Evolutionary conservation across 257 asterid species (phyloP), one percentile per base, ranked within the genome.

Genomic region (Nicotiana paniculata): DNA sequence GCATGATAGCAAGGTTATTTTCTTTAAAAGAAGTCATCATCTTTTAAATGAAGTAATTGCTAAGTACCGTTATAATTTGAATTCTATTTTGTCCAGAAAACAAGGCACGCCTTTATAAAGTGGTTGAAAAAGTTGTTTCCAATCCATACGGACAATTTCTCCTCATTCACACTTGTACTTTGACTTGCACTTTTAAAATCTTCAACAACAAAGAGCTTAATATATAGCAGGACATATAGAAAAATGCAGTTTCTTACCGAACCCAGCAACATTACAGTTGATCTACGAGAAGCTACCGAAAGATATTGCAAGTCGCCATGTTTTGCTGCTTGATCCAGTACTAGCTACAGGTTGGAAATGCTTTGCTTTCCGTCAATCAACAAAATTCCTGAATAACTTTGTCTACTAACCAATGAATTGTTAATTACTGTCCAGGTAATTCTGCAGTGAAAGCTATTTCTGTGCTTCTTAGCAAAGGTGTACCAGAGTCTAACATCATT

Each of bases 291-390:
- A 96, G 90, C 88, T 94, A 57, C 99, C 99, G 35, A 59, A 85
- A 46, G 99, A 96, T 70, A 94, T 96, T 17, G 95, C 98, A 39
- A 94, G 97, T 80, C 99, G 97, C 12, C 97, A 96, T 63, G 98
- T 96, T 24, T 86, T 96, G 79, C 65, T 96, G 84, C 97, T 96
- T 39, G 99, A 96, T 82, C 99, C 99, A 0, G 92, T 96, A 88
- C 99, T 96, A 5, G 99, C 99, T 85, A 85, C 98, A 88, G 98
- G 97, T 94, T 24, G 5, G 83, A 61, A 33, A 82, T 9, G 6
- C 80, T 35, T 43, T 43, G 37, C 30, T 43, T 58, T 62, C 37
- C 28, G 8, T 24, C 26, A 15, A 46, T 13, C 62, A 72, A 46
- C 4, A 51, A 28, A 48, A 33, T 81, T 26, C 28, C 43, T 55